Conservation (phyloP, 2,329 filamentous ascomycete species). For the Cercospora sojina region DNA sequence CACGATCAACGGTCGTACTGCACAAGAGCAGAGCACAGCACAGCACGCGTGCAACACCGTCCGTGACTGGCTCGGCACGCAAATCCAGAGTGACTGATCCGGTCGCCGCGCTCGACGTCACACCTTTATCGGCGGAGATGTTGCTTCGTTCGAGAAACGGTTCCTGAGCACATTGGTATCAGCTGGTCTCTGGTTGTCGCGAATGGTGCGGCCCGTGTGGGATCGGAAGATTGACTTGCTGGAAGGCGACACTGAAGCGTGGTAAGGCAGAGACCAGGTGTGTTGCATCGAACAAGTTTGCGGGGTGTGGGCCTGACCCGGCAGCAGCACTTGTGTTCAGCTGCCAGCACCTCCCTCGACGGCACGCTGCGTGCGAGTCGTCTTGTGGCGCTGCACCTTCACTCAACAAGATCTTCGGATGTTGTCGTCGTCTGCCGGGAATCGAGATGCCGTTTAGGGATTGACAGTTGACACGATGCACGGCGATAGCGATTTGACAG, state of each 20-base stretch:
- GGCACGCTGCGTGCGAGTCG: not conserved
- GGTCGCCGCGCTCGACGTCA: not conserved
- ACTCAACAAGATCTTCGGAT: not conserved
- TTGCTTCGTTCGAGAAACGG: not conserved
- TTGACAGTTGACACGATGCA: not conserved
- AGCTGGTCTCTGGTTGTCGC: constrained; percentile 3
- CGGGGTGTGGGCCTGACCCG: not conserved
- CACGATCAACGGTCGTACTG: not conserved
- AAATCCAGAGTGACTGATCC: not conserved
- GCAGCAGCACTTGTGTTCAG: not conserved
- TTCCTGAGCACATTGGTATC: not conserved
- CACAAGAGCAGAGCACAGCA: not conserved
- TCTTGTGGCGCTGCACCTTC: not conserved
- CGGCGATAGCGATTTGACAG: not conserved
- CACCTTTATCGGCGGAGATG: not conserved
- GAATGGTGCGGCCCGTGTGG: constrained; percentile 1
- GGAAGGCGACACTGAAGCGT: not conserved
- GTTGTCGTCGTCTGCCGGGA: not conserved
- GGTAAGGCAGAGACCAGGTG: not conserved
- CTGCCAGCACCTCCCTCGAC: not conserved
- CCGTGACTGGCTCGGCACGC: not conserved
- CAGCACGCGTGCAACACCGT: not conserved
- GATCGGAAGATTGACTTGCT: not conserved
- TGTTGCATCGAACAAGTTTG: constrained; percentile 6
- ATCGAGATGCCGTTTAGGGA: not conserved